phyloP scores from a whole-genome alignment of 1,284 basidiomycete genomes.

The Takashimella tepidaria region DNA sequence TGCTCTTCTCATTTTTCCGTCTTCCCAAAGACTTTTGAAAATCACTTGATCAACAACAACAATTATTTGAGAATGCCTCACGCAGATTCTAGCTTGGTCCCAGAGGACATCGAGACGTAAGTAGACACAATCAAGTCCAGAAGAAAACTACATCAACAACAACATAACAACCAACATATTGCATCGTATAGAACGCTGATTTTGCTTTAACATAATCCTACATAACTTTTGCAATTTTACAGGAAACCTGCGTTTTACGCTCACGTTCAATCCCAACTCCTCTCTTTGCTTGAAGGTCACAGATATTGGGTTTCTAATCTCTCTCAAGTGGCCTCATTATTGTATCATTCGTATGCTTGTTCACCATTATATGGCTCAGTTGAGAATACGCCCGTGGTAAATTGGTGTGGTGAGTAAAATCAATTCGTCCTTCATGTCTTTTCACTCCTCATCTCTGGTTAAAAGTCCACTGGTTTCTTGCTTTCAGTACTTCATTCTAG shows the following conservation, averaged over 20 bases:
- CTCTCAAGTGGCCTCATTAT: constrained; percentile 70
- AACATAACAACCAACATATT: too few relatives aligned
- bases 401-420: constrained; percentile 72
- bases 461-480: too few relatives aligned
- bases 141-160: too few relatives aligned
- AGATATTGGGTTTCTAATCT: constrained; percentile 82
- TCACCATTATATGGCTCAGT: constrained; percentile 58
- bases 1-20: too few relatives aligned
- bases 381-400: constrained; percentile 58
- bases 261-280: constrained; percentile 63
- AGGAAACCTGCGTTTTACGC: constrained; percentile 69
- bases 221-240: constrained; percentile 1
- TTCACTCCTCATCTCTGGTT: too few relatives aligned
- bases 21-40: too few relatives aligned
- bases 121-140: too few relatives aligned
- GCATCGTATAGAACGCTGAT: not conserved
- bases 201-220: not conserved
- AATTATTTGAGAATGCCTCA: too few relatives aligned
- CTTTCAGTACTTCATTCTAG: too few relatives aligned
- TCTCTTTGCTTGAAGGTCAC: constrained; percentile 60
- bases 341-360: constrained; percentile 69
- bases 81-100: constrained; percentile 71
- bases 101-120: constrained; percentile 57
- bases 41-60: too few relatives aligned
- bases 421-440: too few relatives aligned